phyloP scores from a whole-genome alignment of 306 rosid genomes.

The Sicyos baderoa region DNA sequence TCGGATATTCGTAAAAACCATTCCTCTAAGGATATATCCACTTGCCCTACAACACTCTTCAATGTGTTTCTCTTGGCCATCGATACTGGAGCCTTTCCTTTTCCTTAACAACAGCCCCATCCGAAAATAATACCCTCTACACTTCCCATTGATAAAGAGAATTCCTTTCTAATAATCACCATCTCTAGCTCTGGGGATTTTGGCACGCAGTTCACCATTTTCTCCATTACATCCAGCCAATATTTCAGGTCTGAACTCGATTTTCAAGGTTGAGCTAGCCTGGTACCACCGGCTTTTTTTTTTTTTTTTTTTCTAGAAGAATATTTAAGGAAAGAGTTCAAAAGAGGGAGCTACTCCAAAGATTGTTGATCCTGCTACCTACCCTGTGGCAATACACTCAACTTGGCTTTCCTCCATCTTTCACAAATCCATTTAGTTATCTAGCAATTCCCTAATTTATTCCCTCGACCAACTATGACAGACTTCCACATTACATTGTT shows the following conservation, averaged over 20 bases:
- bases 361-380: not conserved
- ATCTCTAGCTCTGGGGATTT: not conserved
- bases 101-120: not conserved
- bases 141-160: not conserved
- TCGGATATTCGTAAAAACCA: not conserved
- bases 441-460: not conserved
- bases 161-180: too few relatives aligned
- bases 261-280: not conserved
- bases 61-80: not conserved
- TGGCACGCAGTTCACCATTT: too few relatives aligned
- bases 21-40: not conserved
- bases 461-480: not conserved
- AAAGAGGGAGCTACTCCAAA: not conserved
- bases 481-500: not conserved
- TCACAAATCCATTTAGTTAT: not conserved
- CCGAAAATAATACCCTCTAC: not conserved
- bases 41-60: not conserved
- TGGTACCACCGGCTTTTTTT: not conserved
- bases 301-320: not conserved
- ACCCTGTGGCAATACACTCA: not conserved
- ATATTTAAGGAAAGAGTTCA: not conserved
- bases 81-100: not conserved
- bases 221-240: not conserved
- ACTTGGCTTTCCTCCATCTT: not conserved
- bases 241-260: not conserved